Evolutionary conservation across 108 stramenopile genomes (phyloP).

Genomic region (Licmophora abbreviata): DNA sequence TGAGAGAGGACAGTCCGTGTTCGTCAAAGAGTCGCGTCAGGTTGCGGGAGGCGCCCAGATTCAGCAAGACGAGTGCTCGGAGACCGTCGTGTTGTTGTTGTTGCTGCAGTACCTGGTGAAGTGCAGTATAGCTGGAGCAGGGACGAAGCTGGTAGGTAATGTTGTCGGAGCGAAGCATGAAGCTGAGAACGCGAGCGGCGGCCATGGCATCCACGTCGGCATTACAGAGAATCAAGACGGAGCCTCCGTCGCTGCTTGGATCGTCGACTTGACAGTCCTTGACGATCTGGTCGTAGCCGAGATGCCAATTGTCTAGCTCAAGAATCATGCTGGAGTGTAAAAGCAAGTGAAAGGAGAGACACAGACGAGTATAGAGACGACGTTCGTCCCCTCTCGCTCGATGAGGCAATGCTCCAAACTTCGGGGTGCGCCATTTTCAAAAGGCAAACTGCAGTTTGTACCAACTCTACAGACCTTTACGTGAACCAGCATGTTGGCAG

Average conservation of each 20-base stretch:
- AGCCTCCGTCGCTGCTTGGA: constrained; percentile 14
- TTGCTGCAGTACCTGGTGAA: neutral
- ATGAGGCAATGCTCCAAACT: too few relatives aligned
- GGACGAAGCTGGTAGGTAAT: constrained; percentile 62
- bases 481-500: too few relatives aligned
- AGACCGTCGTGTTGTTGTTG: constrained; percentile 15
- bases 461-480: too few relatives aligned
- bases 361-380: too few relatives aligned
- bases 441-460: too few relatives aligned
- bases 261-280: constrained; percentile 34
- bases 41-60: constrained; percentile 67
- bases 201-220: constrained; percentile 73
- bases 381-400: too few relatives aligned
- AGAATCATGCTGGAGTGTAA: too few relatives aligned
- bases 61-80: constrained; percentile 56
- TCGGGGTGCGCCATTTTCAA: too few relatives aligned
- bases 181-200: constrained; percentile 62
- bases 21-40: constrained; percentile 37
- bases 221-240: constrained; percentile 53
- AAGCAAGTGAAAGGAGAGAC: too few relatives aligned
- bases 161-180: constrained; percentile 65
- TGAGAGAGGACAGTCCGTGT: constrained; percentile 2
- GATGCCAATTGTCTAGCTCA: constrained; percentile 63
- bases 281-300: constrained; percentile 71
- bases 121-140: constrained; percentile 30